Evolutionary conservation across 148 eudicot species (phyloP).

Genomic region (Fagopyrum esculentum): DNA sequence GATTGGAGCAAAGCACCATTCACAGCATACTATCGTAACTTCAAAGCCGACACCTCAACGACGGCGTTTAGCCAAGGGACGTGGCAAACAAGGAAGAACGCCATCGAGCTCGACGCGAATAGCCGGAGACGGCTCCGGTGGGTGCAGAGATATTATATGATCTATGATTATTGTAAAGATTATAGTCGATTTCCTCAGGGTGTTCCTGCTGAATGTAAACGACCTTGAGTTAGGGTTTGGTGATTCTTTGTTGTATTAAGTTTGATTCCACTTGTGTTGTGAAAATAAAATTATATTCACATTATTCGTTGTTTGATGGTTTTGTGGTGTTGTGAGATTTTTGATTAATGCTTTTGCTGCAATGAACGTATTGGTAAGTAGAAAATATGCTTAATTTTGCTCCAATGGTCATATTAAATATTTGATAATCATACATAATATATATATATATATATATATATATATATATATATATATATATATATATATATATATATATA

Average conservation of each 20-base stretch:
- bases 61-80: conserved; percentile 15
- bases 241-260: neutral
- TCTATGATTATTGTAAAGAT: conserved; percentile 51
- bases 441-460: no score
- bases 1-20: conserved; percentile 61
- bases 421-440: no score
- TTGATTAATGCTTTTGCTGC: no score
- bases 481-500: no score
- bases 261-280: neutral
- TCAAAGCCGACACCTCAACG: conserved; percentile 31
- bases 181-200: conserved; percentile 32
- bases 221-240: conserved; percentile 5
- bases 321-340: neutral
- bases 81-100: conserved; percentile 17
- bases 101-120: conserved; percentile 24
- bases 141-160: conserved; percentile 41
- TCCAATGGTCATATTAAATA: no score
- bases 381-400: no score
- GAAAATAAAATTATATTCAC: conserved; percentile 1
- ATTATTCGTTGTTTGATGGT: neutral
- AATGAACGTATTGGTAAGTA: no score
- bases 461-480: no score
- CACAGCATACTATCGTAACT: conserved; percentile 41
- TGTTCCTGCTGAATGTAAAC: conserved; percentile 40
- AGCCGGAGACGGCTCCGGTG: conserved; percentile 33